Evolutionary conservation across 331 rosid species (phyloP).

Genomic region (Pyrus hybrid): DNA sequence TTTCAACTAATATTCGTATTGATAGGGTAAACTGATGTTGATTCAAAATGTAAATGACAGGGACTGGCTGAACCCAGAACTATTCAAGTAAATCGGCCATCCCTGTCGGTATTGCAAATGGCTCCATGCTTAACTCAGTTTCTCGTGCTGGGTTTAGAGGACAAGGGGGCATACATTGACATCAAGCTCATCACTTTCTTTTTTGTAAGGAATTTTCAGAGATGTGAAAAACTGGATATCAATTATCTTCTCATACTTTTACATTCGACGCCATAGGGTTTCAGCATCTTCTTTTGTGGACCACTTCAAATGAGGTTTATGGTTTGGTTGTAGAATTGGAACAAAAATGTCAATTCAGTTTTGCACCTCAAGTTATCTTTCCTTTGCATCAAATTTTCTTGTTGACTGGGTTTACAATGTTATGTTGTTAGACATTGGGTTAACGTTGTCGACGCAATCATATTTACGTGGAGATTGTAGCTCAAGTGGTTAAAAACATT

Average conservation of each 20-base stretch:
- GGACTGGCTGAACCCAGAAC: slow-evolving; percentile 93
- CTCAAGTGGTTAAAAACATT: neutral
- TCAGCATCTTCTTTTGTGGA: too few relatives aligned
- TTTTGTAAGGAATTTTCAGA: slow-evolving; percentile 4
- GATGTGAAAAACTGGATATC: slow-evolving; percentile 10
- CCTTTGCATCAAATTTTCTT: neutral
- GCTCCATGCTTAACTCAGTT: slow-evolving; percentile 6
- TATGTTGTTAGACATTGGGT: neutral
- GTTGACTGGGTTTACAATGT: neutral
- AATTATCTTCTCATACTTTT: neutral
- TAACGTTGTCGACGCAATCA: too few relatives aligned
- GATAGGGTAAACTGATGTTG: neutral
- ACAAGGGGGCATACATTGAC: slow-evolving; percentile 3
- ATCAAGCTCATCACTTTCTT: neutral
- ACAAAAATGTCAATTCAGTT: neutral
- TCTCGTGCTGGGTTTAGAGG: slow-evolving; percentile 15
- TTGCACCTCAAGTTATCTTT: neutral
- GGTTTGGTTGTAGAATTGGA: neutral
- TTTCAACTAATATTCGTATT: neutral
- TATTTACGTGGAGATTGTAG: too few relatives aligned
- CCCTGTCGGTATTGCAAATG: slow-evolving; percentile 2
- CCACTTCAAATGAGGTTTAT: too few relatives aligned
- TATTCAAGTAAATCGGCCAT: slow-evolving; percentile 45
- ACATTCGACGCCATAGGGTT: neutral
- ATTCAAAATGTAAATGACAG: slow-evolving; percentile 28